These are phyloP conservation scores for Discostella pseudostelligera DNA, from an alignment of 108 stramenopile genomes.

Conservation along the genomic window DNA sequence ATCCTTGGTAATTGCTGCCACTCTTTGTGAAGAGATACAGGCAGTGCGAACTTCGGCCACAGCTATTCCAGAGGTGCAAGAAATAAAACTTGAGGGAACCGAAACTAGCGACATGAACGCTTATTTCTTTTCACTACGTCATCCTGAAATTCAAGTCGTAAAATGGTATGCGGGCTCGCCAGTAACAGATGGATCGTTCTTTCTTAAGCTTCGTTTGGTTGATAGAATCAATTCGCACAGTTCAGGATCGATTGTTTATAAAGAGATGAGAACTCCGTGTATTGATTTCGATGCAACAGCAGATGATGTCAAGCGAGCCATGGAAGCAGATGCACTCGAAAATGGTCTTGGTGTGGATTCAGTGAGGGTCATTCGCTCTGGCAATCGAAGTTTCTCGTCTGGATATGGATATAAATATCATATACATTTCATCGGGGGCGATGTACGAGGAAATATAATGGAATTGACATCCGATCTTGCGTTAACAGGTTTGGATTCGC, in stretches of 20 bases:
- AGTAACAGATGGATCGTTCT: constrained; percentile 46
- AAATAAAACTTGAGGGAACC: constrained; percentile 39
- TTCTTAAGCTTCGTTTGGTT: constrained; percentile 35
- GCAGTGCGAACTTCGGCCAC: constrained; percentile 62
- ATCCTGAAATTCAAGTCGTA: constrained; percentile 47
- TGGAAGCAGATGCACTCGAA: constrained; percentile 46
- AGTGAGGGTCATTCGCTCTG: constrained; percentile 46
- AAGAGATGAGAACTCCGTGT: constrained; percentile 57
- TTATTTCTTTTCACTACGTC: constrained; percentile 41
- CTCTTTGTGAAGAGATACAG: constrained; percentile 74
- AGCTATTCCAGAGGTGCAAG: constrained; percentile 70
- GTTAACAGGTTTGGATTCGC: constrained; percentile 42
- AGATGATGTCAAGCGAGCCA: constrained; percentile 54
- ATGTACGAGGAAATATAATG: constrained; percentile 54
- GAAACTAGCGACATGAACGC: constrained; percentile 26
- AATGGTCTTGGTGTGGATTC: constrained; percentile 39
- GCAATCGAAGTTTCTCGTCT: constrained; percentile 49
- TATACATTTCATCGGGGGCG: constrained; percentile 54
- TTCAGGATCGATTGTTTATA: constrained; percentile 33
- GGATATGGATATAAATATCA: constrained; percentile 61
- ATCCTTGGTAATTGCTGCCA: constrained; percentile 58
- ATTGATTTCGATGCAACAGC: constrained; percentile 52
- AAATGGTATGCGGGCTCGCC: constrained; percentile 39
- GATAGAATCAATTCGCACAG: constrained; percentile 31
- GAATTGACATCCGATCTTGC: constrained; percentile 31